Percentiles rank a stretch among this genome's conserved stretches.
Evolutionary conservation across 2,329 filamentous ascomycete genomes (phyloP).

Genomic region (Penicillium sp.): DNA sequence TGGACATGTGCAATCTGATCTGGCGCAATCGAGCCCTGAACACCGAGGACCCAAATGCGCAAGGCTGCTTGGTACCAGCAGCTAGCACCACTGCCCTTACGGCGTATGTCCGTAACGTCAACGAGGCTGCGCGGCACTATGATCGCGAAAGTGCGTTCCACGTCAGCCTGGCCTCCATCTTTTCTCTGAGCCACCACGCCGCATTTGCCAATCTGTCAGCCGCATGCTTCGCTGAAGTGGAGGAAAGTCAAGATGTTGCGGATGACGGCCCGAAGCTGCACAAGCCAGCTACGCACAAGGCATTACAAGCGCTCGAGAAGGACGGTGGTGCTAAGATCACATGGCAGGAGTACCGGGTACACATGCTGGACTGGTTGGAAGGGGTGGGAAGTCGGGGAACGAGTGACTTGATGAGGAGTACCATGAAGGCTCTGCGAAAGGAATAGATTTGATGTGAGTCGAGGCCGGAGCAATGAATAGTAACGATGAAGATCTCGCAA

Average conservation of each 20-base stretch:
- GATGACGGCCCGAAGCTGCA: conserved; percentile 30
- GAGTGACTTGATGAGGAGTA: conserved; percentile 73
- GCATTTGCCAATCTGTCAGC: conserved; percentile 50
- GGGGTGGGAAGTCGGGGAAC: conserved; percentile 66
- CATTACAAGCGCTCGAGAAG: conserved; percentile 62
- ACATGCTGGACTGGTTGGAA: conserved; percentile 70
- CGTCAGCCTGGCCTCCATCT: conserved; percentile 43
- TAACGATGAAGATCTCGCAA: background rate
- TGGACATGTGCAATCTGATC: conserved; percentile 82
- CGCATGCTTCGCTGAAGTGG: conserved; percentile 50
- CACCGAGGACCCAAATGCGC: conserved; percentile 61
- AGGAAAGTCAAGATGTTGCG: conserved; percentile 45
- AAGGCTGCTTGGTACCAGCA: conserved; percentile 55
- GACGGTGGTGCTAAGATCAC: conserved; percentile 66
- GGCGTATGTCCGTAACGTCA: conserved; percentile 44
- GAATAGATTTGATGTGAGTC: conserved; percentile 20
- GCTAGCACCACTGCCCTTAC: conserved; percentile 49
- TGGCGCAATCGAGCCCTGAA: conserved; percentile 77
- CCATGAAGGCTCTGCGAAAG: conserved; percentile 73
- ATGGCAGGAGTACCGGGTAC: conserved; percentile 75
- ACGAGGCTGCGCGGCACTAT: conserved; percentile 36
- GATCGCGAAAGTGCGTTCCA: conserved; percentile 35
- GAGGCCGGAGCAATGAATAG: background rate
- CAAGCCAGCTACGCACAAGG: conserved; percentile 68
- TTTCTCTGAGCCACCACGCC: conserved; percentile 52